Evolutionary conservation across 2,329 filamentous ascomycete genomes (phyloP), one percentile per base, ranked within the genome.

Genomic region (Diaporthe caulivora): DNA sequence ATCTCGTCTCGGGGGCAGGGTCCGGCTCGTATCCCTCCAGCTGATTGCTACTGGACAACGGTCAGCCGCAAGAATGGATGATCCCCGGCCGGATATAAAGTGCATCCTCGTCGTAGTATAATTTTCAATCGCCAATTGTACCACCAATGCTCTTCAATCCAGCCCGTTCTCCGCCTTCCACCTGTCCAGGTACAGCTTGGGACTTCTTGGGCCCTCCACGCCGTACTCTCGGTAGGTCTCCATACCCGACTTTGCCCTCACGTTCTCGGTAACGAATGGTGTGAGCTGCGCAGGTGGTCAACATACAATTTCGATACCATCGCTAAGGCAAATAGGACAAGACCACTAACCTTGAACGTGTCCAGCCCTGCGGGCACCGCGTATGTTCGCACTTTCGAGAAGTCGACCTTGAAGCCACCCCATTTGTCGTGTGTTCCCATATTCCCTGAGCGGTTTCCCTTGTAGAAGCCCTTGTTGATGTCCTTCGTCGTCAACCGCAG

Each of bases 401-500:
- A 97, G 77, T 98, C 93, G 77, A 98, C 92, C 60, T 91, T 83
- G 83, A 97, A 99, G 67, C 92, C 92, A 83, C 96, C 97, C 81
- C 91, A 90, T 82, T 94, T 93, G 71, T 94, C 95, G 85, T 97
- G 94, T 18, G 87, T 85, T 82, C 97, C 97, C 91, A 97, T 95
- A 54, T 93, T 91, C 1, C 97, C 97, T 0, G 95, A 93, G 60
- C 95, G 89, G 79, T 93, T 98, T 81, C 97, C 97, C 88, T 98
- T 98, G 91, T 99, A 99, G 90, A 92, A 99, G 78, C 95, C 96
- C 81, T 95, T 94, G 82, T 93, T 94, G 82, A 96, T 92, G 84
- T 97, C 92, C 86, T 99, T 99, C 78, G 96, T 97, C 17, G 94
- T 98, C 80, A 99, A 90, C 70, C 89, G 88, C 74, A 95, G 87